Conservation (phyloP, 805 yeast genomes). For the Dipodascus geniculatus region DNA sequence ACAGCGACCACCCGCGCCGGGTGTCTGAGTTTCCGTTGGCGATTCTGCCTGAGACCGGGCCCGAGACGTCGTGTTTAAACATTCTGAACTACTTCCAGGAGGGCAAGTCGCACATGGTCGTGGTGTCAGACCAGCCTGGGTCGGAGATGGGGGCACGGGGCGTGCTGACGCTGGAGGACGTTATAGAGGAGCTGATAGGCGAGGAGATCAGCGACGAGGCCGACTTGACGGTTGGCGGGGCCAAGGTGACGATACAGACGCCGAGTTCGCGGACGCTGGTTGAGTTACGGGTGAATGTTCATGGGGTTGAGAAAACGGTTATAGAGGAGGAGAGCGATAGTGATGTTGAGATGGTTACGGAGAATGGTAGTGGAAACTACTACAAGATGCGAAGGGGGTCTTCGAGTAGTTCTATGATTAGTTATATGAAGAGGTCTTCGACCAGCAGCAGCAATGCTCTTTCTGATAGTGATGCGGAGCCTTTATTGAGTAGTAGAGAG, state of each 20-base stretch:
- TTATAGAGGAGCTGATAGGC: constrained; percentile 95
- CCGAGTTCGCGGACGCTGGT: constrained; percentile 47
- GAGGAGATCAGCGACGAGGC: constrained; percentile 96
- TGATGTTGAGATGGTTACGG: not conserved
- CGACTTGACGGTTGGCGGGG: constrained; percentile 86
- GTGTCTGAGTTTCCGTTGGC: constrained; percentile 92
- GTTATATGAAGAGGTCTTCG: not conserved
- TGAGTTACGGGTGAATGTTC: constrained; percentile 71
- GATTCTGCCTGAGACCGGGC: constrained; percentile 87
- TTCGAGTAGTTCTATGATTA: not conserved
- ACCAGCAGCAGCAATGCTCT: not conserved
- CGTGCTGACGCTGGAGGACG: constrained; percentile 88
- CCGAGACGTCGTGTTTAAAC: constrained; percentile 85
- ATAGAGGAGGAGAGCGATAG: constrained; percentile 39
- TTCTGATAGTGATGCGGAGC: not conserved
- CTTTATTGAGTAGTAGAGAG: not conserved
- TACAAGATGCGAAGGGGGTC: not conserved
- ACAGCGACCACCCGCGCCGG: constrained; percentile 89
- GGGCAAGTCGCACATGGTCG: constrained; percentile 95
- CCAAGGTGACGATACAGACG: constrained; percentile 60
- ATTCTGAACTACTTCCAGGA: constrained; percentile 94
- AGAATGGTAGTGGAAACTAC: not conserved
- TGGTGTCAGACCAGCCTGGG: constrained; percentile 82
- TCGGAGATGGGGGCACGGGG: constrained; percentile 73
- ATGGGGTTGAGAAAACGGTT: constrained; percentile 77